Evolutionary conservation across 2,329 filamentous ascomycete genomes (phyloP), one percentile per base, ranked within the genome.

Genomic region (Myriosclerotinia scirpicola): DNA sequence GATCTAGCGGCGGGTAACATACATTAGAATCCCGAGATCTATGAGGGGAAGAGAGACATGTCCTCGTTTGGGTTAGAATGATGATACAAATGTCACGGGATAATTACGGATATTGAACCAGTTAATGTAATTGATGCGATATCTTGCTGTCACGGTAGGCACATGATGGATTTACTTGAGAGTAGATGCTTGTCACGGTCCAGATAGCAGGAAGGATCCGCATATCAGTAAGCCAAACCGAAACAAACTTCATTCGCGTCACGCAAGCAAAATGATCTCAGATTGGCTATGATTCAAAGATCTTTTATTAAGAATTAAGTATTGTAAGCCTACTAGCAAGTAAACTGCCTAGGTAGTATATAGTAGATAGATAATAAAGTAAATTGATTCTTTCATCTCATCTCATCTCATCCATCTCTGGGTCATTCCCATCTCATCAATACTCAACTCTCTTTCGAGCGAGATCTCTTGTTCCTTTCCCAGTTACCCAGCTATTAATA

Each of bases 231-330:
- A 48, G 26, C 26, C 56, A 46, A 59, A 3, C n/a, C n/a, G 42
- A 48, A 59, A 59, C 26, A 48, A 36, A n/a, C 20, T 48, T 9
- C 42, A 60, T 46, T 36, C 30, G n/a, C 26, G 9, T 48, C 30
- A 22, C 12, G n/a, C 15, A 48, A 48, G 20, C 12, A 22, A 1
- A 36, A 36, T 46, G 0, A 3, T 9, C 17, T 22, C 17, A 59
- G 26, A 15, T 7, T 9, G 11, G 26, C 15, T 48, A 48, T 60
- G 12, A 48, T 59, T 34, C 20, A 15, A 59, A 46, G 17, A 36
- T 60, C 56, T 60, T 20, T 60, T 60, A 60, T 60, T 60, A 60
- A 48, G 42, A 48, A 48, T 60, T 60, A 60, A 60, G 26, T 60
- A 60, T 22, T 17, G 42, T 34, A 36, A 60, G 9, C 20, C 30